Base-by-base conservation (phyloP, 352 stramenopile species). In the Phytophthora meadii region DNA sequence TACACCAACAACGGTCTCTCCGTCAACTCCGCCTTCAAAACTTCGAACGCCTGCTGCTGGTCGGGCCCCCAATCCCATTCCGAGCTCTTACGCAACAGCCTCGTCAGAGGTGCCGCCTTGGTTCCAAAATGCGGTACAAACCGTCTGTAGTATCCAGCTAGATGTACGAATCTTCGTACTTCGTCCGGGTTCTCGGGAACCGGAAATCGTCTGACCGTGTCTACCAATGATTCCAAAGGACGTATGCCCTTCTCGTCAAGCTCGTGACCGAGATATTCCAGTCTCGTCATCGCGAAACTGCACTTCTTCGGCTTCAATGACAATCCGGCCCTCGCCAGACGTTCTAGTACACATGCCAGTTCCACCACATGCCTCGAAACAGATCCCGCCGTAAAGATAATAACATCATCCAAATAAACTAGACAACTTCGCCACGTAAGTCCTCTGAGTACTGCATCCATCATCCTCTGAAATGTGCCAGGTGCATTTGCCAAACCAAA, bases 211-310 rank as follows among this genome's bases (percentile, higher is more conserved):
- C 2, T 1, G 2, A 75, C 22, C 1, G 41, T 63, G 2, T 65
- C 28, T 11, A 70, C 30, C 3, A 66, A 28, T 7, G 44, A 41
- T 0, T 56, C 15, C 17, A 68, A 54, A 3, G 58, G 50, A 4
- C 39, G 22, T 1, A 74, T 42, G 6, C 63, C 72, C 0, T 72
- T 19, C 0, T 17, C 22, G 12, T 44, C 53, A 0, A 80, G 17
- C 37, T 74, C 57, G 15, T 79, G 61, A 0, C 71, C 57, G 14
- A 79, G 19, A 22, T 65, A 76, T 45, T 76, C 50, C 5, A 80
- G 34, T 11, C 10, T 40, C 0, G 42, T 9, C 0, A 27, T 48
- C 11, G 49, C 65, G 22, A 76, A 74, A 2, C 12, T n/a, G 22
- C 62, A 74, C 48, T 74, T 74, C 2, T 37, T 49, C 0, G 51